These are phyloP conservation scores for Neonectria faginata DNA, from an alignment of 2,329 filamentous ascomycete genomes.

Conservation along the genomic window DNA sequence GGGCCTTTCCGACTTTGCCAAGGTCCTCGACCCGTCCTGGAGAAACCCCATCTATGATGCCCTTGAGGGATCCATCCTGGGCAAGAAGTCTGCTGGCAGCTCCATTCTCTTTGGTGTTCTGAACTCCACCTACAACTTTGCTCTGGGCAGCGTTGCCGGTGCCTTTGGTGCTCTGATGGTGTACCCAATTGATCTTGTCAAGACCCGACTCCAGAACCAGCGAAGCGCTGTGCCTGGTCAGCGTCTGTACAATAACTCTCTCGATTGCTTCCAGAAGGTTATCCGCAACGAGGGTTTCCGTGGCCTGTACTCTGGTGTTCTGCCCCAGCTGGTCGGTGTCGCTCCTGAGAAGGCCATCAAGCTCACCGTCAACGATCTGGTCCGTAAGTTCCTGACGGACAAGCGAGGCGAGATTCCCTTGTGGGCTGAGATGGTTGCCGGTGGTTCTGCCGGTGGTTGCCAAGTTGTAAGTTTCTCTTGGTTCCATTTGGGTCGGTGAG, in stretches of 20 bases:
- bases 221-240: slow-evolving; percentile 81
- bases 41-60: slow-evolving; percentile 69
- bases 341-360: slow-evolving; percentile 99
- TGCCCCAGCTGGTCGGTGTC: slow-evolving; percentile 95
- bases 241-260: slow-evolving; percentile 93
- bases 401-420: slow-evolving; percentile 80
- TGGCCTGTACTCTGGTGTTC: slow-evolving; percentile 92
- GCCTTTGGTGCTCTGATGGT: slow-evolving; percentile 99
- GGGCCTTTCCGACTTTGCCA: slow-evolving; percentile 85
- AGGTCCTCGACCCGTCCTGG: slow-evolving; percentile 95
- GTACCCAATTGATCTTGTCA: slow-evolving; percentile 98
- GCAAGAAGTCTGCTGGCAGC: slow-evolving; percentile 42
- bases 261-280: slow-evolving; percentile 95
- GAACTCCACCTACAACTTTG: slow-evolving; percentile 89
- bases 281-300: slow-evolving; percentile 90
- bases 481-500: neutral
- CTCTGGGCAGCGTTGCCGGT: slow-evolving; percentile 87
- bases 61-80: slow-evolving; percentile 59
- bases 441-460: slow-evolving; percentile 89
- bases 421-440: slow-evolving; percentile 82
- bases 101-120: slow-evolving; percentile 68
- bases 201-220: slow-evolving; percentile 99
- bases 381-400: slow-evolving; percentile 80
- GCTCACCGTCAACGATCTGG: slow-evolving; percentile 96
- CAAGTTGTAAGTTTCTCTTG: slow-evolving; percentile 81